Base-by-base conservation (phyloP, 1,284 basidiomycete genomes). In the Tetrapyrgos nigripes region DNA sequence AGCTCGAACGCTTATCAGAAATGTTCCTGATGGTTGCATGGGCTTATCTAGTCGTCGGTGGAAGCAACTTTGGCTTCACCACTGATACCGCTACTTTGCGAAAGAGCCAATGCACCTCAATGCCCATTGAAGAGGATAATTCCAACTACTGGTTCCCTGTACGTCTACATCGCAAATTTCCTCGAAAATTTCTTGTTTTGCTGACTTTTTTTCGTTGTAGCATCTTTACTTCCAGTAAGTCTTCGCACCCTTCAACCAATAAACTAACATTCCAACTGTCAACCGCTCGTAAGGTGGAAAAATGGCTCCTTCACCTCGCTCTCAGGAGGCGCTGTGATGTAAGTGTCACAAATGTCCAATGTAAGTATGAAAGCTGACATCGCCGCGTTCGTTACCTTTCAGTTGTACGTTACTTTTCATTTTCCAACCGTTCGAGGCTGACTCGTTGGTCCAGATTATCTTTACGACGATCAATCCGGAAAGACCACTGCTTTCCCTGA, bases 71-170 rank as follows among this genome's bases (percentile, higher is more conserved):
- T 65, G 68, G 75, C 24, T 58, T 73, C 46, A 59, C 60, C 14
- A 72, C 72, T 27, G 72, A 68, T 57, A 79, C 77, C 0, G 68
- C 69, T 10, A 62, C 45, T 27, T 66, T 80, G 21, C 68, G 74
- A 21, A 56, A 75, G 55, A 79, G 78, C 58, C 63, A 74, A 61
- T 80, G 79, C 64, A 76, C 77, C 1, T 76, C 78, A 11, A 73
- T 76, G 54, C 77, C 77, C 17, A 78, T 80, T 55, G 64, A 67
- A 17, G 70, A 80, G 64, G 78, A 79, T 66, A 76, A 78, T 62
- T 77, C 73, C 31, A 71, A 70, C 46, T 80, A 80, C 57, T 80
- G 79, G 78, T 74, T 74, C 57, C 77, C 79, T 43, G 76, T 76
- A 65, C 14, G 31, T 44, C 37, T 17, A 11, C 14, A 21, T 10